A percentile compares a stretch with the other conserved stretches of the same genome.
These are phyloP conservation scores for Zygoascus bituminiphila DNA, from an alignment of 805 yeast genomes.

Conservation along the genomic window DNA sequence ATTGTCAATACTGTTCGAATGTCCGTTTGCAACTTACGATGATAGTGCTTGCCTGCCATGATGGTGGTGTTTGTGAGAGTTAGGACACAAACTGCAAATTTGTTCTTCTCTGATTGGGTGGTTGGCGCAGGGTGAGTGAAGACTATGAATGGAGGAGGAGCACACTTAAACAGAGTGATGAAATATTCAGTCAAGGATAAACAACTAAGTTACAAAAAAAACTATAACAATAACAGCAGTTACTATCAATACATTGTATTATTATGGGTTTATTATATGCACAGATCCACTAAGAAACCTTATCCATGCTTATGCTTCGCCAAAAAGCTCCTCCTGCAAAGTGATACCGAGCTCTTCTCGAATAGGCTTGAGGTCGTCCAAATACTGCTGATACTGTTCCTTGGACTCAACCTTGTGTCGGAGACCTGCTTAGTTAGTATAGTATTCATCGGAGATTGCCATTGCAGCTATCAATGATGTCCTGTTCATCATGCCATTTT, in stretches of 20 bases:
- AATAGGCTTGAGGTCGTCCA: conserved; percentile 84
- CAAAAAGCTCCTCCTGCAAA: conserved; percentile 77
- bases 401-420: conserved; percentile 92
- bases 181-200: no score
- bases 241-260: no score
- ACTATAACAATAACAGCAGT: no score
- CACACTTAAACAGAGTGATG: no score
- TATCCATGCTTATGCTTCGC: conserved; percentile 3
- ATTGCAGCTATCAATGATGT: not conserved
- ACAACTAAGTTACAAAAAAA: no score
- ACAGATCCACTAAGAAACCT: not conserved
- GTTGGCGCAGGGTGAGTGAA: no score
- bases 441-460: conserved; percentile 6
- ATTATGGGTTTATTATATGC: no score
- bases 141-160: no score
- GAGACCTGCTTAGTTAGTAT: conserved; percentile 32
- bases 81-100: not conserved
- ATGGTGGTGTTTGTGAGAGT: not conserved
- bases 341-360: conserved; percentile 91
- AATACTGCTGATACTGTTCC: conserved; percentile 91
- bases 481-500: not conserved
- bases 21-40: not conserved
- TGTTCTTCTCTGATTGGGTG: conserved; percentile 1
- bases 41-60: conserved; percentile 4
- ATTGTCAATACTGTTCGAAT: not conserved